Conservation (phyloP, 805 yeast species). For the Yamadazyma ubonensis region DNA sequence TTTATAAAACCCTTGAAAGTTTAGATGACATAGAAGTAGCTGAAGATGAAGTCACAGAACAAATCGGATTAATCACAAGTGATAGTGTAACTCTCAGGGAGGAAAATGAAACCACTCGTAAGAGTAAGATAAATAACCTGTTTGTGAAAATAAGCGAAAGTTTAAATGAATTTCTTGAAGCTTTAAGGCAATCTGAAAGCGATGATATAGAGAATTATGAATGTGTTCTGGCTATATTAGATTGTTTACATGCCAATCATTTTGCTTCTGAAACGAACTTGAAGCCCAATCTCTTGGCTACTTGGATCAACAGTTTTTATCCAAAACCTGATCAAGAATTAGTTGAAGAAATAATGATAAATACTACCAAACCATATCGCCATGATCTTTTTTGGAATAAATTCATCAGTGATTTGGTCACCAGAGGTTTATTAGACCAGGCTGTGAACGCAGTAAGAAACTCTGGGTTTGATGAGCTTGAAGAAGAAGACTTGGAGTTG, state of each 20-base stretch:
- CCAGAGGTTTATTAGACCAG: conserved; percentile 61
- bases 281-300: conserved; percentile 45
- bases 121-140: conserved; percentile 21
- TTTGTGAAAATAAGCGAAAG: conserved; percentile 28
- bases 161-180: conserved; percentile 22
- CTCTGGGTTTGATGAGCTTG: conserved; percentile 44
- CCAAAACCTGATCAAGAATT: conserved; percentile 59
- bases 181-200: conserved; percentile 25
- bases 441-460: conserved; percentile 49
- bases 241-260: conserved; percentile 55
- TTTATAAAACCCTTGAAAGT: conserved; percentile 53
- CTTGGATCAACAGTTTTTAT: conserved; percentile 71
- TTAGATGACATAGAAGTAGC: conserved; percentile 21
- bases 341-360: conserved; percentile 46
- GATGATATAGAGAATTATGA: conserved; percentile 29
- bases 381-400: conserved; percentile 63
- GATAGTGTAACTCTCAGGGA: conserved; percentile 9
- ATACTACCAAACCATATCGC: conserved; percentile 43
- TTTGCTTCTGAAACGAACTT: conserved; percentile 39
- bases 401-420: conserved; percentile 52
- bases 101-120: neutral
- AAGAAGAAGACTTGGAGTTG: conserved; percentile 28
- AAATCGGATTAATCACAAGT: conserved; percentile 32
- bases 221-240: conserved; percentile 52
- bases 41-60: conserved; percentile 21